phyloP scores from a whole-genome alignment of 805 yeast genomes.

The Lipomyces japonicus region DNA sequence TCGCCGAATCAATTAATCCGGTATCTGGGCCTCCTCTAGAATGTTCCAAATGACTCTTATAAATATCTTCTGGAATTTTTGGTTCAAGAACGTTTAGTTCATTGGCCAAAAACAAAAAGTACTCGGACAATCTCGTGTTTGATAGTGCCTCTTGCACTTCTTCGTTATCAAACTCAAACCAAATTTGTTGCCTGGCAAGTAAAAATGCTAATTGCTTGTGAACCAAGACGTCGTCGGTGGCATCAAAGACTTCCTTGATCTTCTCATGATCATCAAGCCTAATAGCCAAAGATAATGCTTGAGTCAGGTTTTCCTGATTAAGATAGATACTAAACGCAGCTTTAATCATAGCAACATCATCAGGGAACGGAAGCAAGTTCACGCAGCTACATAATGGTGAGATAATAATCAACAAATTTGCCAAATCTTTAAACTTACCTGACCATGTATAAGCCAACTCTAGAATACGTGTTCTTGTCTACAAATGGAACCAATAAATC shows the following conservation, averaged over 20 bases:
- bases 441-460: conserved; percentile 92
- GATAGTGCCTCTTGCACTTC: conserved; percentile 82
- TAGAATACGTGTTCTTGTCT: conserved; percentile 74
- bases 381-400: conserved; percentile 77
- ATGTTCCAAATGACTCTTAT: conserved; percentile 84
- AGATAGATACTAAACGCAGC: conserved; percentile 86
- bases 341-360: conserved; percentile 76
- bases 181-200: conserved; percentile 78
- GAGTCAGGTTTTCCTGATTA: conserved; percentile 73
- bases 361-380: conserved; percentile 94
- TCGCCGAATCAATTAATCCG: conserved; percentile 71
- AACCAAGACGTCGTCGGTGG: conserved; percentile 62
- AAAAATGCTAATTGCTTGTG: conserved; percentile 91
- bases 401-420: background rate
- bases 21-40: conserved; percentile 53
- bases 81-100: conserved; percentile 88
- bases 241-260: conserved; percentile 74
- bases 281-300: conserved; percentile 85
- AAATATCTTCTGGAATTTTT: conserved; percentile 90
- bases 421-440: background rate
- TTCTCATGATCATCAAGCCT: conserved; percentile 78
- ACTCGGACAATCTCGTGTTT: conserved; percentile 72
- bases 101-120: conserved; percentile 72
- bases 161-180: conserved; percentile 52
- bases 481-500: conserved; percentile 79